phyloP scores from a whole-genome alignment of 2,329 filamentous ascomycete species.

The Exserohilum turcica region DNA sequence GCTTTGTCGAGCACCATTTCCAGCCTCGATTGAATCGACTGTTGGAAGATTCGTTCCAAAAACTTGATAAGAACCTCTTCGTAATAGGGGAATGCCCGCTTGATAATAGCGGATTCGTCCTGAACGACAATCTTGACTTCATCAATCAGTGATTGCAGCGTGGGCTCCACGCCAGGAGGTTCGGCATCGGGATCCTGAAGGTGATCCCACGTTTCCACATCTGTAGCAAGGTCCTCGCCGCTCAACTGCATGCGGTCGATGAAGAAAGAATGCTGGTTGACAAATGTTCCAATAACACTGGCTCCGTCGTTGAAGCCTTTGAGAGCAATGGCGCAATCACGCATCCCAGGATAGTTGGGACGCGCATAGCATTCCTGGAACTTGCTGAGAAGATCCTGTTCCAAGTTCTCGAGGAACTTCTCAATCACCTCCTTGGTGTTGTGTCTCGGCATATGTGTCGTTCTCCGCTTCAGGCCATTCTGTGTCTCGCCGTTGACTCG shows the following conservation, averaged over 20 bases:
- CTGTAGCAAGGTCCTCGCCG: conserved; percentile 78
- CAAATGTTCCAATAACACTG: conserved; percentile 93
- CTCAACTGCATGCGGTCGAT: conserved; percentile 93
- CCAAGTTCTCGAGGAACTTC: conserved; percentile 93
- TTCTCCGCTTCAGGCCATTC: conserved; percentile 55
- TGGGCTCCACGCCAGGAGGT: conserved; percentile 87
- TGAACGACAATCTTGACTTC: conserved; percentile 96
- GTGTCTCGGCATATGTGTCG: conserved; percentile 49
- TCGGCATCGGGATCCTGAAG: conserved; percentile 94
- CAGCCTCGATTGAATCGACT: conserved; percentile 93
- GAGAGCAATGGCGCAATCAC: conserved; percentile 91
- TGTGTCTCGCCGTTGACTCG: conserved; percentile 47
- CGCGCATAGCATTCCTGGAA: conserved; percentile 97
- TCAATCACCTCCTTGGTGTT: conserved; percentile 89
- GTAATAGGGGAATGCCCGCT: conserved; percentile 92
- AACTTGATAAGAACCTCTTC: conserved; percentile 94
- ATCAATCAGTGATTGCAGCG: conserved; percentile 87
- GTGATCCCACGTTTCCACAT: conserved; percentile 80
- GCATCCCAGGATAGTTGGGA: conserved; percentile 97
- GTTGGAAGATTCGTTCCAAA: conserved; percentile 93
- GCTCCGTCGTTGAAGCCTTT: conserved; percentile 95
- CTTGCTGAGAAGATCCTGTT: conserved; percentile 92
- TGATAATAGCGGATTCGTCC: conserved; percentile 96
- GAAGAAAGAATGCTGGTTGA: conserved; percentile 99
- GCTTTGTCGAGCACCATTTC: conserved; percentile 97